Conservation (phyloP, 129 eudicot genomes). For the Saposhnikovia divaricata region DNA sequence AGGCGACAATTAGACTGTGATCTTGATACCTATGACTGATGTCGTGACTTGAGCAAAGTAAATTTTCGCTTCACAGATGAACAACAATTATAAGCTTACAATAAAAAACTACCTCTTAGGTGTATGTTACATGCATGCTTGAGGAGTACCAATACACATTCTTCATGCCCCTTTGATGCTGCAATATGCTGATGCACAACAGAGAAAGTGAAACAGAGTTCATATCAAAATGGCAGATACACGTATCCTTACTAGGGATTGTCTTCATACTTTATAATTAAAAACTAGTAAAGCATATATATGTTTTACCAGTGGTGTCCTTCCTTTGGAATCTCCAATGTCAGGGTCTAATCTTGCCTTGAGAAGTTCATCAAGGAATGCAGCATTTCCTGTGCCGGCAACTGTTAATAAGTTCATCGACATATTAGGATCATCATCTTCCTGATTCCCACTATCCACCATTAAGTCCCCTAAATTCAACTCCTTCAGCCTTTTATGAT, state of each 20-base stretch:
- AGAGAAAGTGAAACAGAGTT: neutral
- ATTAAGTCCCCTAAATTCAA: slow-evolving; percentile 51
- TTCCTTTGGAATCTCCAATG: slow-evolving; percentile 72
- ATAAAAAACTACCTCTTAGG: slow-evolving; percentile 48
- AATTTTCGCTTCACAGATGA: neutral
- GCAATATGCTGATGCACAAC: slow-evolving; percentile 61
- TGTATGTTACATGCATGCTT: slow-evolving; percentile 79
- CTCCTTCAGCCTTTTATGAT: slow-evolving; percentile 72
- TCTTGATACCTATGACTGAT: neutral
- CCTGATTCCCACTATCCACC: slow-evolving; percentile 54
- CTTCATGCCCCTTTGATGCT: slow-evolving; percentile 90
- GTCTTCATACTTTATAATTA: neutral
- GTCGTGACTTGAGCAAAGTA: neutral
- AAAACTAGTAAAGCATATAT: neutral
- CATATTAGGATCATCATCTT: slow-evolving; percentile 68
- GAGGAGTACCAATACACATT: slow-evolving; percentile 77
- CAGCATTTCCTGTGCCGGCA: slow-evolving; percentile 81
- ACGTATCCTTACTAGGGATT: neutral
- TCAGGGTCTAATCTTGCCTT: slow-evolving; percentile 79
- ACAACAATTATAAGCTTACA: neutral
- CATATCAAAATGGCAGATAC: neutral
- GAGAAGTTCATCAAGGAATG: slow-evolving; percentile 84
- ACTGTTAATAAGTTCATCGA: slow-evolving; percentile 68
- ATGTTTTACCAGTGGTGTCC: slow-evolving; percentile 76
- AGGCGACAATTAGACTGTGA: neutral